Evolutionary conservation across 768 basidiomycete species (phyloP), one percentile per base, ranked within the genome.

Genomic region (Asterophora lycoperdoides): DNA sequence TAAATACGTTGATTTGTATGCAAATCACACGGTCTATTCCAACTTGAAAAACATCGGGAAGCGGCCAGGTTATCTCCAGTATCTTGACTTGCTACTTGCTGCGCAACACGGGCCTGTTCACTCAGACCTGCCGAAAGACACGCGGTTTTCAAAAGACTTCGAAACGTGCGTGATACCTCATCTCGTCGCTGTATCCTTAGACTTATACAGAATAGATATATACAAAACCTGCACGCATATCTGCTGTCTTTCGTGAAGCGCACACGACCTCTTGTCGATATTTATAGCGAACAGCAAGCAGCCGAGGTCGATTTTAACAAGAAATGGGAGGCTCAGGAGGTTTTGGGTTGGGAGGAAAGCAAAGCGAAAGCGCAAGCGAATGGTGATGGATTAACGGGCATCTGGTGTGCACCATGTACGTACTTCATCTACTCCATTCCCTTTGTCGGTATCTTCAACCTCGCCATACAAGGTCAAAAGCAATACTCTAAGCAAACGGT

Each of bases 401-500:
- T 97, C 41, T 98, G 95, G 95, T 98, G 94, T 72, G 71, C 85
- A 33, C 85, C 92, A 37, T 96, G 93, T 93, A 70, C 70, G 91
- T 76, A 43, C 17, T 48, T 44, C 5, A 39, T 13, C 32, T 38
- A 34, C 23, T 34, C 37, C 2, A 32, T 46, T 32, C 48, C 49
- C 33, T 41, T 43, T 33, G 33, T 37, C 11, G n/a, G 29, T 15
- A 45, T 40, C 47, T 29, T 44, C 51, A 37, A 46, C n/a, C 3
- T 38, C 8, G 6, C 14, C 11, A 29, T 42, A 1, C 15, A 48
- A 97, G 94, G 94, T 64, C 93, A 97, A 68, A 96, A 94, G 64
- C 73, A 80, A 49, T 98, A 98, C 67, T 81, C 94, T 10, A 99
- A 97, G 66, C 91, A 97, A 66, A 97, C 96, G 0, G 96, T 99